Evolutionary conservation across 164 flowering plant genomes (phyloP).

Genomic region (Nelumbo lutea): DNA sequence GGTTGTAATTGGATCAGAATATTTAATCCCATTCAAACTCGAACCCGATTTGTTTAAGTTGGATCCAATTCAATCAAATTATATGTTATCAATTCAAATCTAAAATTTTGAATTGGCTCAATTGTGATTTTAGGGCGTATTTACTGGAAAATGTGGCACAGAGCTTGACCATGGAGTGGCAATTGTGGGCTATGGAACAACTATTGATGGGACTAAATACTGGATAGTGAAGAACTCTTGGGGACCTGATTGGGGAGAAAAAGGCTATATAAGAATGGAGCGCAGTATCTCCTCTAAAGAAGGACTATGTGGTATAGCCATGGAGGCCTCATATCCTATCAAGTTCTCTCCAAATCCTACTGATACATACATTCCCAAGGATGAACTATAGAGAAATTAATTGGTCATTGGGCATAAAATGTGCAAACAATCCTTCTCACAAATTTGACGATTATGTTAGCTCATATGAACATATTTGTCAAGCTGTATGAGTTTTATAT

Average conservation of each 20-base stretch:
- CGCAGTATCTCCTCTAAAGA: conserved; percentile 16
- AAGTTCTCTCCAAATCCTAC: conserved; percentile 15
- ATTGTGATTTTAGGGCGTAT: conserved; percentile 33
- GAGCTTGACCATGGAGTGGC: conserved; percentile 50
- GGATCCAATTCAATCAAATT: no score
- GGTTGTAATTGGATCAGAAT: no score
- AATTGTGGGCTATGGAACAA: conserved; percentile 38
- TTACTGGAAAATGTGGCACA: conserved; percentile 39
- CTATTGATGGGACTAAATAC: conserved; percentile 36
- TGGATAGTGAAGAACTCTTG: conserved; percentile 50
- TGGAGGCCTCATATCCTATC: conserved; percentile 34
- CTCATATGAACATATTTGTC: neutral
- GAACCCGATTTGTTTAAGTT: no score
- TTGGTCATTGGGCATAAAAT: neutral
- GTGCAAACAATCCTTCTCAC: neutral
- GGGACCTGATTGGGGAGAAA: conserved; percentile 41
- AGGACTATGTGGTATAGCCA: conserved; percentile 39
- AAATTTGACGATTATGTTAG: neutral
- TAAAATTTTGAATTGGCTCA: no score
- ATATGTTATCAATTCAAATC: no score
- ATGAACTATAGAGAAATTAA: conserved; percentile 23
- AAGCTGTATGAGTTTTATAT: no score
- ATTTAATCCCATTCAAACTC: no score
- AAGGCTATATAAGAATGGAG: conserved; percentile 35
- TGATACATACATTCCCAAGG: conserved; percentile 6